Base-by-base conservation (phyloP, 2,329 filamentous ascomycete genomes). In the Fusarium udum region DNA sequence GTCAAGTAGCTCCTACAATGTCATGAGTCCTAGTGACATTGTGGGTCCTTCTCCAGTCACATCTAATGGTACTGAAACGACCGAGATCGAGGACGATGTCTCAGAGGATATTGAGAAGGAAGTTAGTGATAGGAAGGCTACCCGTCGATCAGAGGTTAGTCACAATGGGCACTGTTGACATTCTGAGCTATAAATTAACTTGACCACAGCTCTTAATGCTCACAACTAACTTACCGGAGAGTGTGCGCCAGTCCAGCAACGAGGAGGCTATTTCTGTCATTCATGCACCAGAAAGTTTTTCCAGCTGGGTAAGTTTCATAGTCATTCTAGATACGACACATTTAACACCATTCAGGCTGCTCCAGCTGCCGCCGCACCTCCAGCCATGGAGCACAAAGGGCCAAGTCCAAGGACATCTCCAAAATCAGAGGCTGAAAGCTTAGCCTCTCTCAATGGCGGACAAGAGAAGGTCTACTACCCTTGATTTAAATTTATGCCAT, bases 201-300 rank as follows among this genome's bases (percentile, higher is more conserved):
- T 48, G 28, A 34, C 32, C 16, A 59, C 22, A 89, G 86, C 80
- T 87, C 49, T 81, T 86, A 63, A 86, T 88, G 84, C 81, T 91
- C 22, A 85, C 83, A 59, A 92, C 90, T 9, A 88, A 87, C 69
- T 77, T 92, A 15, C 83, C 89, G 6, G 88, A 90, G 46, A 84
- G 86, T 67, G 78, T 92, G 80, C 84, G 91, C 79, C 86, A 87
- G 58, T 84, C 84, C 60, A 88, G 88, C 31, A 91, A 91, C 69
- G 94, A 97, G 74, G 94, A 95, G 75, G 92, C 94, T 31, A 88
- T 94, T 60, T 98, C 95, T 3, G 95, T 97, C 61, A 97, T 98
- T 75, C 95, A 97, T 85, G 94, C 93, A 22, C 95, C 95, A 0
- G 88, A 94, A 73, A 93, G 92, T 70, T 98, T 96, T 82, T 88